Percentiles rank a stretch among this genome's conserved stretches.
Conservation (phyloP, 129 eudicot species). For the Escallonia herrerae region DNA sequence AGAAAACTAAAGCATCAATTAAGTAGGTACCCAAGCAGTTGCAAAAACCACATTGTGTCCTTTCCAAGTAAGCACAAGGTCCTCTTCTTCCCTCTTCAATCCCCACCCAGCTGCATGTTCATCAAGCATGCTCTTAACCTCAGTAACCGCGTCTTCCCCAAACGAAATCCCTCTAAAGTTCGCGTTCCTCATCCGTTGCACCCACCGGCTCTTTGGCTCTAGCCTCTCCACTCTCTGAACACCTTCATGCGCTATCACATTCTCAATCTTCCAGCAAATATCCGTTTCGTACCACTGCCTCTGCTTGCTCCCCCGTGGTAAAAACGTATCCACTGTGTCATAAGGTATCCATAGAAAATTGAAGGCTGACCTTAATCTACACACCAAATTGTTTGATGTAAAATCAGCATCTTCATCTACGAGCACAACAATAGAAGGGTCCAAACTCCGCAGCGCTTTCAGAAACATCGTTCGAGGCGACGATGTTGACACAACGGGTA, state of each 20-base stretch:
- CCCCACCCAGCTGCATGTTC: slow-evolving; percentile 99
- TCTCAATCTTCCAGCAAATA: slow-evolving; percentile 82
- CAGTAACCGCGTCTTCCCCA: slow-evolving; percentile 57
- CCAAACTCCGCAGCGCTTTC: slow-evolving; percentile 48
- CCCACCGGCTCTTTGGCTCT: slow-evolving; percentile 70
- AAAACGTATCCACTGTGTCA: slow-evolving; percentile 78
- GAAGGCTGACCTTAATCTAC: slow-evolving; percentile 72
- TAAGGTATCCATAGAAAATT: slow-evolving; percentile 86
- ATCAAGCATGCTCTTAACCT: slow-evolving; percentile 81
- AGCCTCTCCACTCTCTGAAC: slow-evolving; percentile 65
- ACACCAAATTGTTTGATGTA: slow-evolving; percentile 51
- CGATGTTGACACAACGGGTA: slow-evolving; percentile 8
- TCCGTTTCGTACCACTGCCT: slow-evolving; percentile 92
- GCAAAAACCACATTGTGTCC: slow-evolving; percentile 98
- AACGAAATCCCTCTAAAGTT: slow-evolving; percentile 49
- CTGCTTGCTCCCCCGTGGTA: slow-evolving; percentile 72
- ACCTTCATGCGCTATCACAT: slow-evolving; percentile 81
- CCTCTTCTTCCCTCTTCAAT: slow-evolving; percentile 84
- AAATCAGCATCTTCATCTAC: slow-evolving; percentile 95
- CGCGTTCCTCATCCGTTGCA: slow-evolving; percentile 61
- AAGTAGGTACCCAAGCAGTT: slow-evolving; percentile 74
- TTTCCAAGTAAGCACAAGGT: slow-evolving; percentile 94
- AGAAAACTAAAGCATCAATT: slow-evolving; percentile 7
- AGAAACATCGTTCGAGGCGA: slow-evolving; percentile 51
- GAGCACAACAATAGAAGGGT: slow-evolving; percentile 58